Evolutionary conservation across 371 early-diverging fungal species (phyloP), one percentile per base, ranked within the genome.

Genomic region (Mortierella sp.): DNA sequence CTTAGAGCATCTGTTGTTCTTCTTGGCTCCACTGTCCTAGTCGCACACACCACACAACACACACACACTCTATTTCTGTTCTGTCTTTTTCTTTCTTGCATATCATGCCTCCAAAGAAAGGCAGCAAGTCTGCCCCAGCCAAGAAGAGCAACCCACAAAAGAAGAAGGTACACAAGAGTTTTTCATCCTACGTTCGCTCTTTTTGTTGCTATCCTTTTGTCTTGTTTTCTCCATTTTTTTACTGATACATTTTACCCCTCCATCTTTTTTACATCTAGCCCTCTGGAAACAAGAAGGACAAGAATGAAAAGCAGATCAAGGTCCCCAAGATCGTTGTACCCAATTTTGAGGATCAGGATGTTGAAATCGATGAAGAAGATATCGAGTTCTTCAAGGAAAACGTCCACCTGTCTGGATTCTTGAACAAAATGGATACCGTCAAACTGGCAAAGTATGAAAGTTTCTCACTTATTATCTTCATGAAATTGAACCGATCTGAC

Each of bases 301-400:
- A 70, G 47, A 19, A 56, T 4, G 78, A 76, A 30, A 76, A 76
- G 46, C 78, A 76, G 55, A 76, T 76, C 78, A 76, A 76, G 51
- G 70, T 76, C 17, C 78, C 78, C 52, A 76, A 76, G 57, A 56
- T 76, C 19, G 70, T 76, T 8, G 64, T 54, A 11, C 64, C 70
- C 51, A 76, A 76, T 50, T 69, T 64, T 64, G 76, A 69, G 49
- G 78, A 64, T 6, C 70, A 76, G 31, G 87, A 89, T 44, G 59
- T 84, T 26, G 86, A 79, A 15, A 65, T 90, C 56, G 87, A 88
- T 19, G 88, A 87, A n/a, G 88, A 89, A 15, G 90, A 89, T 76
- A 79, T 89, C 26, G 87, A 84, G 59, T 90, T 88, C 56, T 67
- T 83, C 59, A 70, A 72, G 26, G 82, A 86, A 27, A 73, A 85